phyloP scores from a whole-genome alignment of 495 filamentous ascomycete genomes.

The Tuber brumale region DNA sequence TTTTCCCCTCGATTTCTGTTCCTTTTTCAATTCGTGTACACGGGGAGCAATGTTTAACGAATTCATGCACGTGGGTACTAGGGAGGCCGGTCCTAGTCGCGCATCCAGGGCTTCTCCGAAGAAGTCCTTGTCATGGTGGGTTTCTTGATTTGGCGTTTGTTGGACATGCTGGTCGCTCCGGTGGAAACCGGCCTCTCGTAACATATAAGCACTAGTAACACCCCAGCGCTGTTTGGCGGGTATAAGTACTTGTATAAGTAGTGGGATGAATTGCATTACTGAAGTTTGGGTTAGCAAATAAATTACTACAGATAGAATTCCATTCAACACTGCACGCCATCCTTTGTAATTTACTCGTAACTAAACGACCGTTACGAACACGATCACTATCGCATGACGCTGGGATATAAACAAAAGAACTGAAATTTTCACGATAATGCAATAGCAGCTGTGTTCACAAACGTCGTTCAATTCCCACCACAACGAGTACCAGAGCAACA shows the following conservation, averaged over 20 bases:
- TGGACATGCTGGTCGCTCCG: background rate
- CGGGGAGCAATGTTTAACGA: background rate
- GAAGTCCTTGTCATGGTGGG: background rate
- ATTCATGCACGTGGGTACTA: background rate
- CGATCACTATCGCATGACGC: too few species aligned
- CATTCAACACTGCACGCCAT: background rate
- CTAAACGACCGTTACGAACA: too few species aligned
- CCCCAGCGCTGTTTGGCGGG: background rate
- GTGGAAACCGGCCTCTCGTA: background rate
- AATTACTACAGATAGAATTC: background rate
- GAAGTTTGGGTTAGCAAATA: background rate
- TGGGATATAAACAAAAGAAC: too few species aligned
- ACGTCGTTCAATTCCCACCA: too few species aligned
- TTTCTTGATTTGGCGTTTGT: background rate
- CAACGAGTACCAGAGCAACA: background rate
- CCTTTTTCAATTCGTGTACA: background rate
- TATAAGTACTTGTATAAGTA: background rate
- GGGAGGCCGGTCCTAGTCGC: background rate
- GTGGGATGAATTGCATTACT: background rate
- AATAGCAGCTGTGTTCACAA: too few species aligned
- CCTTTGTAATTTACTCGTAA: background rate
- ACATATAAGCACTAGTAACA: background rate
- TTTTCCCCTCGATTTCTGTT: background rate
- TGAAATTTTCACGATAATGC: too few species aligned
- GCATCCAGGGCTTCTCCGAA: background rate